Conservation (phyloP, 2,329 filamentous ascomycete species). For the Paracorniculantispora psalliotae region DNA sequence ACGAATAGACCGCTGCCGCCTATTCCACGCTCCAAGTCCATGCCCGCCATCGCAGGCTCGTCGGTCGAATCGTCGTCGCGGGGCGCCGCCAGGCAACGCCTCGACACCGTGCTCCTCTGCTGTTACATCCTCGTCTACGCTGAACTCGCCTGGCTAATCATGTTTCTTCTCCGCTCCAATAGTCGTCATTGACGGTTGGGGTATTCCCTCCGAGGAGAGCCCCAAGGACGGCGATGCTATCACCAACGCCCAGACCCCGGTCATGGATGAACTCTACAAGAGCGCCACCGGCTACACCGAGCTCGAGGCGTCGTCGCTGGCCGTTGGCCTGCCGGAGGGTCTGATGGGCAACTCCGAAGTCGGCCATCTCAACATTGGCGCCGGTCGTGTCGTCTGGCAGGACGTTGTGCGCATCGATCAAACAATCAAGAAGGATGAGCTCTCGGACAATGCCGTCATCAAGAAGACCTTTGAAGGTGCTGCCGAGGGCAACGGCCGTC, state of each 20-base stretch:
- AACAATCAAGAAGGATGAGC: slow-evolving; percentile 78
- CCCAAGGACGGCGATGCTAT: slow-evolving; percentile 92
- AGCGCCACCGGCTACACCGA: slow-evolving; percentile 81
- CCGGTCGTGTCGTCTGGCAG: slow-evolving; percentile 96
- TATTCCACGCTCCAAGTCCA: neutral
- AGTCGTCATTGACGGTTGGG: slow-evolving; percentile 99
- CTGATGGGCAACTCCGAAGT: slow-evolving; percentile 99
- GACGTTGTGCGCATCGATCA: slow-evolving; percentile 95
- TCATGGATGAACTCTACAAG: slow-evolving; percentile 89
- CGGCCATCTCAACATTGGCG: slow-evolving; percentile 97
- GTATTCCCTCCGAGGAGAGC: slow-evolving; percentile 73
- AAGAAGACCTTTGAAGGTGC: slow-evolving; percentile 71
- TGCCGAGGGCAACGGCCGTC: slow-evolving; percentile 81
- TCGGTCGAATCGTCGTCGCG: neutral
- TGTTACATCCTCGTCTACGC: slow-evolving; percentile 52
- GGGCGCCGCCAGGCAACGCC: slow-evolving; percentile 55
- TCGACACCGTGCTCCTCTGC: slow-evolving; percentile 39
- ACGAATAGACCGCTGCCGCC: neutral
- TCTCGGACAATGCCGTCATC: slow-evolving; percentile 72
- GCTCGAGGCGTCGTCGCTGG: slow-evolving; percentile 92
- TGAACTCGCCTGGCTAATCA: slow-evolving; percentile 55
- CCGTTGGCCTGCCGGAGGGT: slow-evolving; percentile 91
- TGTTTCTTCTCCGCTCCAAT: slow-evolving; percentile 45
- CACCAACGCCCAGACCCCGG: slow-evolving; percentile 83
- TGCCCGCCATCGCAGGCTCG: slow-evolving; percentile 6